phyloP scores from a whole-genome alignment of 2,329 filamentous ascomycete species.

The Epichloe gansuensis region DNA sequence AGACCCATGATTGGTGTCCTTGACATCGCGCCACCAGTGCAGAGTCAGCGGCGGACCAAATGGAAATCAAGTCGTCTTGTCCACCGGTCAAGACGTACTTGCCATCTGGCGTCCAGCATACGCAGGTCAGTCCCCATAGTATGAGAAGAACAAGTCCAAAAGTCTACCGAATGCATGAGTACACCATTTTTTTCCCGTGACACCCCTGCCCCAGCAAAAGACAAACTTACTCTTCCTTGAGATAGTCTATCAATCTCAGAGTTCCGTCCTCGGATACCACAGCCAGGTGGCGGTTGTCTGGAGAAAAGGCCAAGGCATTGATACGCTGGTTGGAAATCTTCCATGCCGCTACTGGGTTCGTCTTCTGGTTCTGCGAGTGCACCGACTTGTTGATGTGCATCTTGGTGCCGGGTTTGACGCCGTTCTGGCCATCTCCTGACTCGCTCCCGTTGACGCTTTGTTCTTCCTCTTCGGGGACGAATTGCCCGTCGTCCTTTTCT shows the following conservation, averaged over 20 bases:
- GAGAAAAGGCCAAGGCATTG: constrained; percentile 85
- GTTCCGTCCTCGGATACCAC: constrained; percentile 87
- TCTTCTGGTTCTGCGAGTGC: constrained; percentile 84
- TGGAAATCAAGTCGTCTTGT: constrained; percentile 90
- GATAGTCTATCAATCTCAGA: constrained; percentile 79
- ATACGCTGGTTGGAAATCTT: constrained; percentile 84
- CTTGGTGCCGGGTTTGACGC: constrained; percentile 24
- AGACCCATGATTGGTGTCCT: constrained; percentile 93
- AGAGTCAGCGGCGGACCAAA: constrained; percentile 81
- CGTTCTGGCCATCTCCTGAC: constrained; percentile 23
- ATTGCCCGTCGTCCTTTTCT: constrained; percentile 80
- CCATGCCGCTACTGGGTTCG: constrained; percentile 86
- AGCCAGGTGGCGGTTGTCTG: constrained; percentile 75
- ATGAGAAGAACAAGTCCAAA: constrained; percentile 77
- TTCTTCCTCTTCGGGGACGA: constrained; percentile 55
- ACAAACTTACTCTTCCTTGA: constrained; percentile 67
- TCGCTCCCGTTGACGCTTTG: constrained; percentile 54
- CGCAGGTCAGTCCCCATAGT: constrained; percentile 90
- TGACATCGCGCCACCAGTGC: constrained; percentile 84
- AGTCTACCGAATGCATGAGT: constrained; percentile 39
- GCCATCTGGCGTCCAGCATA: constrained; percentile 95
- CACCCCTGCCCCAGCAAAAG: neutral
- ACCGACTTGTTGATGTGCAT: constrained; percentile 82
- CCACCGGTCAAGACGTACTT: constrained; percentile 93
- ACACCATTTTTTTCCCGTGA: neutral